phyloP scores from a whole-genome alignment of 2,329 filamentous ascomycete genomes.

The Colletotrichum karsti region DNA sequence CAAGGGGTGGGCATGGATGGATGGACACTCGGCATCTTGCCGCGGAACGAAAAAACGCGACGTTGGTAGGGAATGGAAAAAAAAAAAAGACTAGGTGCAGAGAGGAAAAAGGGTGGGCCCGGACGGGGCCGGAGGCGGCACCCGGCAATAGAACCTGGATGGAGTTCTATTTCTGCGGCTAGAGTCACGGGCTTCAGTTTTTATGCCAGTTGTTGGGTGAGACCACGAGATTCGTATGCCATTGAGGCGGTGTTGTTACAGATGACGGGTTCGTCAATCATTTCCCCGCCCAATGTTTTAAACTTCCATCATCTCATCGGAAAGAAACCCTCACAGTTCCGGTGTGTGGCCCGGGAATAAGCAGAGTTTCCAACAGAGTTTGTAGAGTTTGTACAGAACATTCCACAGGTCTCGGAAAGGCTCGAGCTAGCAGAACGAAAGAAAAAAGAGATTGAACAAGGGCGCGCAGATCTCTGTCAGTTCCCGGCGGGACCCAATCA shows the following conservation, averaged over 20 bases:
- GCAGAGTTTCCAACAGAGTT: neutral
- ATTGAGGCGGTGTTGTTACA: slow-evolving; percentile 20
- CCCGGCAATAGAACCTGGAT: neutral
- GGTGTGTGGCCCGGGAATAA: neutral
- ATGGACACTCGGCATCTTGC: slow-evolving; percentile 9
- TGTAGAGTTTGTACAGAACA: slow-evolving; percentile 2
- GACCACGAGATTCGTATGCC: neutral
- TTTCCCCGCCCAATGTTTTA: slow-evolving; percentile 13
- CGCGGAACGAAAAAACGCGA: neutral
- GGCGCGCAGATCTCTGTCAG: neutral
- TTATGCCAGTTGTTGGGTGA: no score
- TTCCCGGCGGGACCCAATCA: neutral
- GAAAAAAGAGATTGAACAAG: no score
- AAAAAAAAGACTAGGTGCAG: neutral
- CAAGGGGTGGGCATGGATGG: neutral
- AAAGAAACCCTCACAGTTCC: neutral
- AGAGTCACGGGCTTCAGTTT: neutral
- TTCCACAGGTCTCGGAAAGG: slow-evolving; percentile 4
- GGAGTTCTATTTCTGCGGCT: neutral
- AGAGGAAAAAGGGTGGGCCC: neutral
- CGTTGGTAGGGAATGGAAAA: neutral
- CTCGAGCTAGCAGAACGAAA: neutral
- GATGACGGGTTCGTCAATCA: neutral
- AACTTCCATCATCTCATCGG: slow-evolving; percentile 21
- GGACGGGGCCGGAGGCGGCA: slow-evolving; percentile 18